phyloP scores from a whole-genome alignment of 2,329 filamentous ascomycete species.

The Fusarium goolgardi region DNA sequence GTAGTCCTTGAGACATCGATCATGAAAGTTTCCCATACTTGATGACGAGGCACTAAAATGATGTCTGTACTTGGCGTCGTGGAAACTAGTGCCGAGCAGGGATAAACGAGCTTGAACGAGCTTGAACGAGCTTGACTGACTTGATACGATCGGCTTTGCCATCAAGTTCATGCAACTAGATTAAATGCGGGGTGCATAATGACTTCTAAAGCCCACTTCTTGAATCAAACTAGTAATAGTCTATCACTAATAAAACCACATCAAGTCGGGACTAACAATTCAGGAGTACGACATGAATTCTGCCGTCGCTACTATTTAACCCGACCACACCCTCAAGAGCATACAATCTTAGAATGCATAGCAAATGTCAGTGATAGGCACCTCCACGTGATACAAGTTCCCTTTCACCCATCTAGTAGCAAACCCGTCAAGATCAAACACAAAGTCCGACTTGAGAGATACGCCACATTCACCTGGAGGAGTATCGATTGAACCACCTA shows the following conservation, averaged over 20 bases:
- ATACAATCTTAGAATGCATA: neutral
- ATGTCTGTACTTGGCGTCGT: neutral
- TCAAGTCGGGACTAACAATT: neutral
- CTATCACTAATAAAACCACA: neutral
- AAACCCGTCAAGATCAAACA: conserved; percentile 19
- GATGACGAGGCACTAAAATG: too few species aligned
- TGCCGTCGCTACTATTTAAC: neutral
- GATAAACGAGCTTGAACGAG: neutral
- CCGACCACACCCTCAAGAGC: too few species aligned
- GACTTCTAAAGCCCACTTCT: neutral
- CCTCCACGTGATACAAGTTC: conserved; percentile 16
- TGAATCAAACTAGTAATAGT: neutral
- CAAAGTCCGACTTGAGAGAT: conserved; percentile 19
- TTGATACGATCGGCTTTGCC: neutral
- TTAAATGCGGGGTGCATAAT: neutral
- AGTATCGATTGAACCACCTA: neutral
- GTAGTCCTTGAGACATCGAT: neutral
- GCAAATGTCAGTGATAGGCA: conserved; percentile 12
- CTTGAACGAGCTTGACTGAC: neutral
- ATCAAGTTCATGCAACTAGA: neutral
- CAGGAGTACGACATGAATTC: rapidly evolving
- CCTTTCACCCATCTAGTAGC: conserved; percentile 23
- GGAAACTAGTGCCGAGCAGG: neutral
- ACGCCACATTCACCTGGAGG: conserved; percentile 8
- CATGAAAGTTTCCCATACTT: neutral